phyloP scores from a whole-genome alignment of 331 rosid species.

The Stylosanthes scabra region DNA sequence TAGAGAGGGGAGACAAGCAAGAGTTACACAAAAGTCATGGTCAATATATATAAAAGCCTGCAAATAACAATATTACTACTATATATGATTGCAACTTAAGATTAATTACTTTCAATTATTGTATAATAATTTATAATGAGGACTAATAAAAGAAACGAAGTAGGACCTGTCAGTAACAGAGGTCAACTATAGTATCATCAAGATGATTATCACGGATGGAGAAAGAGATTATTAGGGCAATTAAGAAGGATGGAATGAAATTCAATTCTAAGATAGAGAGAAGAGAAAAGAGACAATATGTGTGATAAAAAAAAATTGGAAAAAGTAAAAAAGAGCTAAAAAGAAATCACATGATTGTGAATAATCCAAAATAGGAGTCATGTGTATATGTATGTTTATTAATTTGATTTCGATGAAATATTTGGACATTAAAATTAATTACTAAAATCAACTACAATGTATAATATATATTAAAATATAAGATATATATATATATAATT shows the following conservation, averaged over 20 bases:
- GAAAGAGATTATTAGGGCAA: no score
- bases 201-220: no score
- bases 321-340: constrained; percentile 11
- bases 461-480: no score
- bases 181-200: constrained; percentile 36
- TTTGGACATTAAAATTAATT: no score
- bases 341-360: constrained; percentile 59
- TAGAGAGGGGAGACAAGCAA: constrained; percentile 11
- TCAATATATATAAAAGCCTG: constrained; percentile 42
- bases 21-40: background rate
- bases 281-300: no score
- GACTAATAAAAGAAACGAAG: constrained; percentile 1
- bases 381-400: no score
- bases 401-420: no score
- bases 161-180: constrained; percentile 43
- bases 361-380: constrained; percentile 53
- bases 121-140: background rate
- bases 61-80: constrained; percentile 20
- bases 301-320: no score
- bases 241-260: background rate
- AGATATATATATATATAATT: no score
- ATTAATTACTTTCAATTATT: background rate
- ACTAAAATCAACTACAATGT: no score
- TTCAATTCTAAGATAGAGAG: no score
- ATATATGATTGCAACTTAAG: background rate